Conservation (phyloP, 495 filamentous ascomycete species). For the Trichoderma asperelloides region DNA sequence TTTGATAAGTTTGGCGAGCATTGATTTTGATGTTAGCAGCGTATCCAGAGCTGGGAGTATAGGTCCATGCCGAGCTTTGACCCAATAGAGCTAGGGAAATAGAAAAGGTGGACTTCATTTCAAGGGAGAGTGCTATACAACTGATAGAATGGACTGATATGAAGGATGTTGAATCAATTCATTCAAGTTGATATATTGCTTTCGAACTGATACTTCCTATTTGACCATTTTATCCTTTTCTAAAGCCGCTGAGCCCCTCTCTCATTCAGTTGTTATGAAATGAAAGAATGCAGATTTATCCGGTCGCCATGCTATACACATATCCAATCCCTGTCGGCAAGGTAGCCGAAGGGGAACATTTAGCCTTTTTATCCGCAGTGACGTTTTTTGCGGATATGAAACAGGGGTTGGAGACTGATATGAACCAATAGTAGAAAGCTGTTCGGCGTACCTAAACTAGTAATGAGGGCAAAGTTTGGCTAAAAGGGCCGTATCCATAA, state of each 20-base stretch:
- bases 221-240: neutral
- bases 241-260: neutral
- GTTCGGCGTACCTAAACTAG: too few relatives aligned
- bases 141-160: too few relatives aligned
- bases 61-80: neutral
- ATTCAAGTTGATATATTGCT: neutral
- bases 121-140: too few relatives aligned
- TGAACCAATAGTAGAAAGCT: too few relatives aligned
- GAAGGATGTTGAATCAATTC: neutral
- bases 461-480: too few relatives aligned
- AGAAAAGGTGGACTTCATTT: neutral
- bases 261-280: neutral
- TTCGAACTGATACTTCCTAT: neutral
- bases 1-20: constrained; percentile 27
- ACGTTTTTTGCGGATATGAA: neutral
- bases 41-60: neutral
- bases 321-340: neutral
- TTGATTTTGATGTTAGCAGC: constrained; percentile 24
- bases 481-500: too few relatives aligned
- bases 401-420: neutral
- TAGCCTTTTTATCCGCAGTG: constrained; percentile 5
- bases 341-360: neutral
- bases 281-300: neutral
- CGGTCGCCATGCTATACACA: neutral
- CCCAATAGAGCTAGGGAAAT: neutral